Conservation (phyloP, 768 basidiomycete species). For the Tulasnella sp. region DNA sequence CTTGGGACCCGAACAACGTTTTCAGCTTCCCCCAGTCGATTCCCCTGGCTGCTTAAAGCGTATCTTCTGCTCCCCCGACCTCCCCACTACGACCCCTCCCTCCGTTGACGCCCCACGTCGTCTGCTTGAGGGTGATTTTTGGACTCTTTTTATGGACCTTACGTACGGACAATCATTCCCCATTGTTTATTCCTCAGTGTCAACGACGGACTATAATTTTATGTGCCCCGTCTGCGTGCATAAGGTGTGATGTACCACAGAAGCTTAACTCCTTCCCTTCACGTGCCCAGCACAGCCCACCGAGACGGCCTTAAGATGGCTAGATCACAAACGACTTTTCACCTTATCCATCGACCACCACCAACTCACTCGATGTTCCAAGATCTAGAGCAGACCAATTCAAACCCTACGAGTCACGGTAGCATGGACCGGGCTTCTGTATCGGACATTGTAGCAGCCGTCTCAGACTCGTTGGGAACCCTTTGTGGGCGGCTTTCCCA, state of each 20-base stretch:
- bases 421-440: neutral
- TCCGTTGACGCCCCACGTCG: too few species aligned
- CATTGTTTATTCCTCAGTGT: neutral
- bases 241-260: too few species aligned
- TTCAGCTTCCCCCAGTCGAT: slow-evolving; percentile 34
- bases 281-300: too few species aligned
- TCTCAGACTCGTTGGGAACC: neutral
- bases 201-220: neutral
- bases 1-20: slow-evolving; percentile 32
- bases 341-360: neutral
- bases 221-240: neutral
- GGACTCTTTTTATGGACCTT: neutral
- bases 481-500: neutral
- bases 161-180: neutral
- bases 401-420: neutral
- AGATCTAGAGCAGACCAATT: neutral
- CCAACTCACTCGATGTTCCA: neutral
- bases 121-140: neutral
- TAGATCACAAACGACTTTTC: neutral
- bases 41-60: slow-evolving; percentile 30
- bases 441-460: neutral
- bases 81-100: too few species aligned
- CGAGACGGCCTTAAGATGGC: too few species aligned
- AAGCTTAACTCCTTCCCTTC: too few species aligned
- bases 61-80: too few species aligned